Evolutionary conservation across 2,329 filamentous ascomycete species (phyloP).

Genomic region (Colletotrichum brevisporum): DNA sequence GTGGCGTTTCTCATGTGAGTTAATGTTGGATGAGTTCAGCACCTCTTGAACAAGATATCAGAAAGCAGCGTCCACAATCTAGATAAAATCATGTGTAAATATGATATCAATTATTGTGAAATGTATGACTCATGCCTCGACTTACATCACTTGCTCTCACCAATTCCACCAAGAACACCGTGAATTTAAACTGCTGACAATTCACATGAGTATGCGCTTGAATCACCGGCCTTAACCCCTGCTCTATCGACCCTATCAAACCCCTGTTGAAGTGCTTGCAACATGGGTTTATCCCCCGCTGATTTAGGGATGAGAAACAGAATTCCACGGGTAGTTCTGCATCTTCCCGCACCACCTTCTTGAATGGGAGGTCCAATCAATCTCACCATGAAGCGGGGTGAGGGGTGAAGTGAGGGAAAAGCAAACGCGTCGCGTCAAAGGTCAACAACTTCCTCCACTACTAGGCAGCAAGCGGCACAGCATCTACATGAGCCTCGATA

Average conservation of each 20-base stretch:
- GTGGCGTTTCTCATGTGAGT: no score
- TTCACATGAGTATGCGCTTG: not conserved
- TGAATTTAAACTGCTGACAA: conserved; percentile 15
- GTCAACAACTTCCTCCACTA: not conserved
- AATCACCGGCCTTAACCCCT: not conserved
- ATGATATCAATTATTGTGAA: not conserved
- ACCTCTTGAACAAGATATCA: no score
- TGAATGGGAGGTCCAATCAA: conserved; percentile 13
- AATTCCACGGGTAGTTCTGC: not conserved
- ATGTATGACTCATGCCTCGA: not conserved
- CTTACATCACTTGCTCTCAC: not conserved
- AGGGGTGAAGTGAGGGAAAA: not conserved
- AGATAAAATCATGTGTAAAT: no score
- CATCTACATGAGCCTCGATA: not conserved
- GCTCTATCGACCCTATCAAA: conserved; percentile 9
- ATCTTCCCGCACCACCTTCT: conserved; percentile 31
- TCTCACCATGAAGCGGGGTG: conserved; percentile 18
- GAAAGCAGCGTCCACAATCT: no score
- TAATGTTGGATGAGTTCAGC: no score
- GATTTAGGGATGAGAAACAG: conserved; percentile 8
- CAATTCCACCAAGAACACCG: not conserved
- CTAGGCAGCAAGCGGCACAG: conserved; percentile 12
- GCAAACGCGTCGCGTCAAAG: conserved; percentile 36
- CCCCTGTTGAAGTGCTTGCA: conserved; percentile 10
- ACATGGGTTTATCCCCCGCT: not conserved